phyloP scores from a whole-genome alignment of 257 asterid genomes.

The Solanum pinnatisectum region DNA sequence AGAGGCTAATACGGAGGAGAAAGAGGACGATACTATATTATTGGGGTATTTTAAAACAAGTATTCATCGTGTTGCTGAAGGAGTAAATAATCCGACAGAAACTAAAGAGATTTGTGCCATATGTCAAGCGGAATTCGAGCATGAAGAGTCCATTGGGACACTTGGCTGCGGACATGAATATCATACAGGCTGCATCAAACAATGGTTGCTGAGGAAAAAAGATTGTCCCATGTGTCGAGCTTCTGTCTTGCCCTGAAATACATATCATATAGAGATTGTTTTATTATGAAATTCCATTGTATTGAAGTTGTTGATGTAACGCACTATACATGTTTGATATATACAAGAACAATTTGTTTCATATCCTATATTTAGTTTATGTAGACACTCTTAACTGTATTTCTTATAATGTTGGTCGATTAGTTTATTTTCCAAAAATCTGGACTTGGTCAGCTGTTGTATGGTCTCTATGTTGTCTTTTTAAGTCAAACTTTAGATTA shows the following conservation, averaged over 20 bases:
- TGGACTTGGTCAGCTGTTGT: no score
- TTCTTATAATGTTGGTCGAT: background rate
- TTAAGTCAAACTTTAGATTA: no score
- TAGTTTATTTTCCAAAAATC: background rate
- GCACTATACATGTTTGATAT: no score
- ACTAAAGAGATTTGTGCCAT: background rate
- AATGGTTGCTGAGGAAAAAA: background rate
- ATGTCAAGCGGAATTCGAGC: background rate
- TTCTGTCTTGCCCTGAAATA: background rate
- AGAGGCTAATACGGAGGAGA: background rate
- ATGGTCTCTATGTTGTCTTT: no score
- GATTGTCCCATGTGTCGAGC: background rate
- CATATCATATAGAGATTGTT: background rate
- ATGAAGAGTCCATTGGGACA: background rate
- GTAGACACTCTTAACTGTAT: background rate
- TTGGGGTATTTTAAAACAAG: no score
- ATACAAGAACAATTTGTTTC: background rate
- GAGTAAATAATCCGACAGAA: rapidly evolving
- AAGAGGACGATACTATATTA: no score
- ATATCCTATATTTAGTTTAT: no score
- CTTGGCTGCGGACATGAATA: background rate
- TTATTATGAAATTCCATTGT: background rate
- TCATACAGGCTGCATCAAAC: background rate
- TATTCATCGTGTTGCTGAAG: no score
- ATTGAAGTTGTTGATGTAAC: background rate